Percentiles rank a stretch among this genome's conserved stretches.
Conservation (phyloP, 805 yeast species). For the Candida pseudofarinosa region DNA sequence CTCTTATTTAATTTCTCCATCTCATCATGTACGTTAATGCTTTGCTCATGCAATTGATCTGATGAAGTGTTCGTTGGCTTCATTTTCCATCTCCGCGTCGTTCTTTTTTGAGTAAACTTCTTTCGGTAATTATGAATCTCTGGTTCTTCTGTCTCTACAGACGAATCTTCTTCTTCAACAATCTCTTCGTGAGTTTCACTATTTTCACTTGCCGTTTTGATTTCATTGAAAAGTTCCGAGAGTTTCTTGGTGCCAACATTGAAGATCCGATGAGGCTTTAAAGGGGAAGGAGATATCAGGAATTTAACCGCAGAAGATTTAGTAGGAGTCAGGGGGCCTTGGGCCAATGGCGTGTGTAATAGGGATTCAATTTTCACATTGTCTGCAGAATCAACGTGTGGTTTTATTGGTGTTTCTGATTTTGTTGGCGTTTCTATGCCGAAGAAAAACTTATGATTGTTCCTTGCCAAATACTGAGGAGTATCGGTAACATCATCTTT, state of each 20-base stretch:
- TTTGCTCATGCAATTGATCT: constrained; percentile 16
- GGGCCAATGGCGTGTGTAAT: neutral
- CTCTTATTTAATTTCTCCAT: constrained; percentile 31
- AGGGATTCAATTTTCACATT: neutral
- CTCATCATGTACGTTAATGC: constrained; percentile 40
- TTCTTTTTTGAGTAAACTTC: constrained; percentile 47
- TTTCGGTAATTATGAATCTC: constrained; percentile 13
- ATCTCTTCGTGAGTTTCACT: constrained; percentile 9
- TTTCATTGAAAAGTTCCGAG: constrained; percentile 46
- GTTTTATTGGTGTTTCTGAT: constrained; percentile 1
- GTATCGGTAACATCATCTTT: constrained; percentile 11
- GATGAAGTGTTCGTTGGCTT: constrained; percentile 30
- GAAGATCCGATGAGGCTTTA: constrained; percentile 31
- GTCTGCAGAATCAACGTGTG: neutral
- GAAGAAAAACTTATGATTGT: constrained; percentile 13
- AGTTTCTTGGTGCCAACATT: constrained; percentile 25
- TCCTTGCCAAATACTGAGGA: constrained; percentile 21
- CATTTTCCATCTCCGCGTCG: constrained; percentile 48
- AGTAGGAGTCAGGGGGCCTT: constrained; percentile 10
- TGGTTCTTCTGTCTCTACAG: constrained; percentile 10
- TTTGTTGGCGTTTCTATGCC: neutral
- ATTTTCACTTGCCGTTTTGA: constrained; percentile 17
- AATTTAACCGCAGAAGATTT: constrained; percentile 16
- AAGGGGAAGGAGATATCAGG: constrained; percentile 45
- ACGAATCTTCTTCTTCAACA: constrained; percentile 7